A percentile compares a stretch with the other conserved stretches of the same genome.
These are phyloP conservation scores for Hygrocybe punicea DNA, from an alignment of 768 basidiomycete species.

Conservation along the genomic window DNA sequence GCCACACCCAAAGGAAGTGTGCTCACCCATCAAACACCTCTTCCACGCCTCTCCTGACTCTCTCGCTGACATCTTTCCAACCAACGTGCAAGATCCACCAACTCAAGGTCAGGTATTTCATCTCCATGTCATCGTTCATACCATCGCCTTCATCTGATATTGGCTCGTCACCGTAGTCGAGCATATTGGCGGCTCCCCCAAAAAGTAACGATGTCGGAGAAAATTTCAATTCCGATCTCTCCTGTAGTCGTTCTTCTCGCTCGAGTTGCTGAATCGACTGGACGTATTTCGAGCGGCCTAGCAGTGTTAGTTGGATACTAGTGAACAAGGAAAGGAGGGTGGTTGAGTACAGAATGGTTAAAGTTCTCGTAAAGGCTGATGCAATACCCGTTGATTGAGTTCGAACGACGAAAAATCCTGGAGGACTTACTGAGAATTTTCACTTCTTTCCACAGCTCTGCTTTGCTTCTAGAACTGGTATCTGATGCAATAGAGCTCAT, in stretches of 20 bases:
- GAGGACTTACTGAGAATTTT: constrained; percentile 73
- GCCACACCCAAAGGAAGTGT: background rate
- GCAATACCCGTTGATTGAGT: constrained; percentile 3
- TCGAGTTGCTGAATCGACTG: constrained; percentile 60
- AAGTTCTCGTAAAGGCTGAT: constrained; percentile 79
- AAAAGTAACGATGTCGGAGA: constrained; percentile 39
- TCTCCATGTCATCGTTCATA: constrained; percentile 65
- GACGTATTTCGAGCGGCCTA: constrained; percentile 80
- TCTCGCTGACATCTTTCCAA: constrained; percentile 78
- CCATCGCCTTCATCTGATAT: constrained; percentile 27
- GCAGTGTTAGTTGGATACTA: constrained; percentile 77
- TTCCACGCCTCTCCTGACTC: constrained; percentile 72
- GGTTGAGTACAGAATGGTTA: constrained; percentile 83
- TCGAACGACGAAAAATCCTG: background rate
- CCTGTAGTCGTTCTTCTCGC: constrained; percentile 53
- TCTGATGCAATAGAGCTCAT: constrained; percentile 33
- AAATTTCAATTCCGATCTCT: constrained; percentile 42
- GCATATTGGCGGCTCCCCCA: constrained; percentile 22
- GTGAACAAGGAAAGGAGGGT: constrained; percentile 86
- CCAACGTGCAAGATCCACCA: constrained; percentile 95
- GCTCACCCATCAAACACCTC: constrained; percentile 82
- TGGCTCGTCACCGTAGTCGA: constrained; percentile 20
- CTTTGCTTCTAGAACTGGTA: constrained; percentile 49
- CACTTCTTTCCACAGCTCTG: constrained; percentile 88
- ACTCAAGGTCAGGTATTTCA: constrained; percentile 77